Base-by-base conservation (phyloP, 345 rosid species). In the Brassica rapa region DNA sequence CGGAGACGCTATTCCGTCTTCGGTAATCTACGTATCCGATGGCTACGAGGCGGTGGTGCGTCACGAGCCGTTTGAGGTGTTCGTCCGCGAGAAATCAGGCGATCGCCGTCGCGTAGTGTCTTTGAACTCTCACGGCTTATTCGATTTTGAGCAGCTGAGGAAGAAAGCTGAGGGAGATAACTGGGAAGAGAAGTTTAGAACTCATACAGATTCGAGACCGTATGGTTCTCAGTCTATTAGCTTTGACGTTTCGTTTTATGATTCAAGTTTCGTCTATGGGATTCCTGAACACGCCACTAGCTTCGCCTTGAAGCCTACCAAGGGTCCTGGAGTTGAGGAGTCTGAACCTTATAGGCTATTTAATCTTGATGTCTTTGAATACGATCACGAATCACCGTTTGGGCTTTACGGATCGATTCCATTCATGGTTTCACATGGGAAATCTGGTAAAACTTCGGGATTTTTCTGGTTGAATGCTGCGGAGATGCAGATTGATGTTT, bases 391-490 rank as follows among this genome's bases (percentile, higher is more conserved):
- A 4, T 96, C 99, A 0, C 98, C 99, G 0, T 96, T 96, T 68
- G 99, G 99, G 39, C 85, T 96, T 33, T 96, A 96, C 67, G 99
- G 99, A 2, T 85, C 99, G 1, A 91, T 93, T 15, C 99, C 99
- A 0, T 89, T 96, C 76, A 96, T 96, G 99, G 83, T 93, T 71
- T 88, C 95, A 0, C 99, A 91, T 41, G 93, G 98, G 14, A 90
- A 90, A 80, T 82, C 80, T 0, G 90, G 97, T 6, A 88, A 84
- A 75, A 88, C 85, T 66, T 86, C 88, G 0, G 99, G 99, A 0
- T 93, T 96, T 76, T 93, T 96, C 80, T 96, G 99, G 99, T 72
- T 96, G 78, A 96, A 96, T 81, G 96, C 98, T 19, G 99, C 99
- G 0, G 99, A 96, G 81, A 96, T 96, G 99, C 98, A 96, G 86